Base-by-base conservation (phyloP, 2,329 filamentous ascomycete genomes). In the Pyrenophora tritici-repentis region DNA sequence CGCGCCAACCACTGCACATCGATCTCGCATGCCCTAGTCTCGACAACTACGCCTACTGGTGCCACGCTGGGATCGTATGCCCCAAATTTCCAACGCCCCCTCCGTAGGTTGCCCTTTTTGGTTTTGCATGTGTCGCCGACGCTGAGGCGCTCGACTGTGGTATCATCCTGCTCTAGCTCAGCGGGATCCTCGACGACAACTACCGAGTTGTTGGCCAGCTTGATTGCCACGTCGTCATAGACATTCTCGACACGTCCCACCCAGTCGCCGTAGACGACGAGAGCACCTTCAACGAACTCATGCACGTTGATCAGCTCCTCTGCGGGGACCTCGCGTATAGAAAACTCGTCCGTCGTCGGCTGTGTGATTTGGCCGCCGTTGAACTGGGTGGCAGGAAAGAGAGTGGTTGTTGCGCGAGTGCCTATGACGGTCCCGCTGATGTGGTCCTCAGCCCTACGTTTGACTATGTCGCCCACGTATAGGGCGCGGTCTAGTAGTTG, bases 351-450 rank as follows among this genome's bases (percentile, higher is more conserved):
- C 47, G 55, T 61, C 33, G 65, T 53, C 24, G 54, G 45, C 17
- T 60, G 61, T 20, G 58, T 61, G 38, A 65, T 54, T 4, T 62
- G 58, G 20, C 57, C 58, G 52, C 55, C 53, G 36, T 65, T 59
- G 61, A 70, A 67, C 31, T 58, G 57, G 36, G 59, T 54, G 7
- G 66, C 62, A 2, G 72, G 70, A 32, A 73, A 70, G 34, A 82
- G 76, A 29, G 69, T 78, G 67, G 79, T 83, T 36, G 64, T 72
- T 2, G 76, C 75, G 24, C 70, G 72, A 2, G 77, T 75, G 52
- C 77, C 79, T 43, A 84, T 76, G 40, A 85, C 77, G 2, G 78
- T 82, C 20, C 83, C 83, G 44, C 79, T 82, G 68, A 81, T 77
- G 13, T 78, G 73, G 56, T 79, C 76, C 17, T 74, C 74, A 0